Percentiles rank a stretch among this genome's conserved stretches.
Conservation (phyloP, 176 grass and related monocot species). For the Oryza australiensis region DNA sequence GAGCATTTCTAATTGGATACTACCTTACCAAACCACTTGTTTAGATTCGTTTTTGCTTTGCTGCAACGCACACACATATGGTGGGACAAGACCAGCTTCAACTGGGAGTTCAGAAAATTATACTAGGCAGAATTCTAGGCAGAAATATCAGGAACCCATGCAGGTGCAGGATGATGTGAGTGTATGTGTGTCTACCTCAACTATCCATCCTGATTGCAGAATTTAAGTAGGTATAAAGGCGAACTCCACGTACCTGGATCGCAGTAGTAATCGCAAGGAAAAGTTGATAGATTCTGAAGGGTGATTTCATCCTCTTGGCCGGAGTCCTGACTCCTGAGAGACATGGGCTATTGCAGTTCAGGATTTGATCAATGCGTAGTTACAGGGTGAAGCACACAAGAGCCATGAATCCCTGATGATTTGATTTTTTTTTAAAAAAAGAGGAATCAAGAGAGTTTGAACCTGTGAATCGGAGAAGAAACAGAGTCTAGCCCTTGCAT, state of each 20-base stretch:
- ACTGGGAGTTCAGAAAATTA: background rate
- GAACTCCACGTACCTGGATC: background rate
- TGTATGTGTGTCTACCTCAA: background rate
- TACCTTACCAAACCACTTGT: background rate
- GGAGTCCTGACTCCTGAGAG: background rate
- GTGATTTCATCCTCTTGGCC: background rate
- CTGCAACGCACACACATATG: background rate
- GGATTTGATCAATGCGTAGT: background rate
- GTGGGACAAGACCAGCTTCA: background rate
- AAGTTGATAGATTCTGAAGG: background rate
- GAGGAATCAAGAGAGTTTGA: background rate
- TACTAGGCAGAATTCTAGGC: background rate
- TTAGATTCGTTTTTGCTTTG: background rate
- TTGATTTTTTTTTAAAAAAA: background rate
- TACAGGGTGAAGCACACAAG: no score
- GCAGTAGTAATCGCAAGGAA: background rate
- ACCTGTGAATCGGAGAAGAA: background rate
- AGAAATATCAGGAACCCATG: background rate
- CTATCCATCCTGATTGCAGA: background rate
- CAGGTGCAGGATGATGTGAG: background rate
- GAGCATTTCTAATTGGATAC: conserved; percentile 1
- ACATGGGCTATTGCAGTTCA: background rate
- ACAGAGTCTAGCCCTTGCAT: background rate
- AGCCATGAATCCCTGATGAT: background rate
- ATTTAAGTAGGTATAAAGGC: background rate